Base-by-base conservation (phyloP, 441 rosid genomes). In the Brassica hybrid region DNA sequence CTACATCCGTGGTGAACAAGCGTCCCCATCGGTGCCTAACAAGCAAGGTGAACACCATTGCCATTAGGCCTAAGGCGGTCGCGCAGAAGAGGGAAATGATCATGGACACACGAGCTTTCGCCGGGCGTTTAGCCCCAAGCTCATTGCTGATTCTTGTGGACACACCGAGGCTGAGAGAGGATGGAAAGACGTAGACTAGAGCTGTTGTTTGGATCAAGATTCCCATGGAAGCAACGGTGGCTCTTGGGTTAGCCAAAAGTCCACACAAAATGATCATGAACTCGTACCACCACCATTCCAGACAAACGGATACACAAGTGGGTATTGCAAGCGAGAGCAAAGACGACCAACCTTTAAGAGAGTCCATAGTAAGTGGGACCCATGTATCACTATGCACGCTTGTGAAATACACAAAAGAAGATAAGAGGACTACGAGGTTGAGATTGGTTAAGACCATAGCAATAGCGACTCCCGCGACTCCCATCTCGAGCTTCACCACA, bases 281-380 rank as follows among this genome's bases (percentile, higher is more conserved):
- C 80, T 96, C 99, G 11, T 96, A 96, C 99, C 99, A 96, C 98
- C 99, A 94, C 98, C 99, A 96, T 74, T 96, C 99, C 11, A 96
- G 88, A 79, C 99, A 96, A 41, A 96, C 99, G 0, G 99, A 96
- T 56, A 85, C 79, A 70, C 99, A 96, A 52, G 91, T 93, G 7
- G 99, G 99, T 52, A 96, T 80, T 0, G 99, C 93, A 1, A 96
- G 90, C 1, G 89, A 82, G 21, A 96, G 88, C 73, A 96, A 79
- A 63, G 97, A 86, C 1, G 97, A 91, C 99, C 99, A 96, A 14
- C 94, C 97, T 67, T 79, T 79, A 1, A 96, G 79, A 74, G 93
- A 87, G 73, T 96, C 93, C 38, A 80, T 57, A 83, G 93, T 87
- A 7, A 94, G 93, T 72, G 87, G 54, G 38, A 92, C 97, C 99